phyloP scores from a whole-genome alignment of 75 land plant genomes.

The Cunninghamia lanceolata region DNA sequence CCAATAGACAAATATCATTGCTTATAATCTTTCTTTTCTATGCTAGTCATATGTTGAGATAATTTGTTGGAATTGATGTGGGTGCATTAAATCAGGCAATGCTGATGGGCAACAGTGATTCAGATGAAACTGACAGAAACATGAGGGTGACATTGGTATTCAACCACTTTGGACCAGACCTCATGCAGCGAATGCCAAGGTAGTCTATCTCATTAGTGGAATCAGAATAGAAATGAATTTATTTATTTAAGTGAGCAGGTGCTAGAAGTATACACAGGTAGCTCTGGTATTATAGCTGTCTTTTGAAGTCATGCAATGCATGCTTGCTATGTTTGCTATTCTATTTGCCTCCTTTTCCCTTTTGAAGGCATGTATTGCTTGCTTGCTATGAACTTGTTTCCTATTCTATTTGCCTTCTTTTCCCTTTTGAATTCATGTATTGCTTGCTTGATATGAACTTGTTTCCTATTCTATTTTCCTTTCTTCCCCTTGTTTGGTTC shows the following conservation, averaged over 20 bases:
- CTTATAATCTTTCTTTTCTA: no score
- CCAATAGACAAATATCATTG: not conserved
- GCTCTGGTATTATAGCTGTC: no score
- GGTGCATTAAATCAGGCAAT: conserved; percentile 28
- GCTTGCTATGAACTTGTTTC: no score
- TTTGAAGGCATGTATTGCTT: no score
- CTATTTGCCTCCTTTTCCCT: no score
- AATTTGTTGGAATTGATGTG: not conserved
- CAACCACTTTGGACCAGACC: conserved; percentile 72
- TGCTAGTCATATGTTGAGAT: not conserved
- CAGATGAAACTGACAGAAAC: conserved; percentile 33
- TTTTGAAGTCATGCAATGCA: no score
- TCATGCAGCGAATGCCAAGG: conserved; percentile 80
- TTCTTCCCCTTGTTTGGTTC: no score
- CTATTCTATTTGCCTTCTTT: no score
- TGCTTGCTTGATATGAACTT: no score
- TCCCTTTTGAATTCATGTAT: no score
- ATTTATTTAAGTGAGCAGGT: not conserved
- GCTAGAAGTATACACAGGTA: not conserved
- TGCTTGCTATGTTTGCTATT: no score
- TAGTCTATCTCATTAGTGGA: not conserved
- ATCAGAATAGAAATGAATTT: not conserved
- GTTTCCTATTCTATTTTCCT: no score
- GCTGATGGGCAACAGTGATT: conserved; percentile 66
- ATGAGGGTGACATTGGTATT: conserved; percentile 74